Evolutionary conservation across 2,329 filamentous ascomycete species (phyloP).

Genomic region (Fusarium falciforme): DNA sequence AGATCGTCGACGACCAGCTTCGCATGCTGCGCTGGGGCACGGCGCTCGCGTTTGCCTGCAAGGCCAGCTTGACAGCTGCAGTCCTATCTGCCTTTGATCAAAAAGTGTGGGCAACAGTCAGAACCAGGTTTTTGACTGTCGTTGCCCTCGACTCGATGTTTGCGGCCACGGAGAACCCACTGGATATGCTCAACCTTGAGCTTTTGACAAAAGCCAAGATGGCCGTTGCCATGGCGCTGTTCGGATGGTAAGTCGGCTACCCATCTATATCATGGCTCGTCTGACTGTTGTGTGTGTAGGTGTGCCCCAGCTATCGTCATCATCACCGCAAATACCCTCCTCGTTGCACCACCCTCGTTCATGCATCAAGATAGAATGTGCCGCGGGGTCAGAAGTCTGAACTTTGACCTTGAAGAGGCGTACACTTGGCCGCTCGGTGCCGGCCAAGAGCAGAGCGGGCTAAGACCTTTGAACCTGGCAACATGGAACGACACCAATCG

Average conservation of each 20-base stretch:
- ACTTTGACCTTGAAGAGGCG: constrained; percentile 3
- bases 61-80: neutral
- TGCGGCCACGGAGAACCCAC: neutral
- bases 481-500: neutral
- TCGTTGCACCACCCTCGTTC: neutral
- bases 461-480: neutral
- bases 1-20: neutral
- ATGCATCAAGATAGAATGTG: neutral
- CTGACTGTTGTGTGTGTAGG: neutral
- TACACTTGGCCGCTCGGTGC: neutral
- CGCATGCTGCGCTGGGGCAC: constrained; percentile 15
- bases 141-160: constrained; percentile 15
- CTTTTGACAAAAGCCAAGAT: neutral
- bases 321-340: neutral
- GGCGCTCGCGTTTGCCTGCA: constrained; percentile 1
- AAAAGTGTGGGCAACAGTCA: neutral
- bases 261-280: neutral
- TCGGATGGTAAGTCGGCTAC: neutral
- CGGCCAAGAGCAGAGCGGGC: neutral
- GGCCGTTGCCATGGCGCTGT: neutral
- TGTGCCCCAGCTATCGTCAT: constrained; percentile 5
- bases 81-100: neutral
- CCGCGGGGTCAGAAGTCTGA: constrained; percentile 8
- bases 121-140: neutral
- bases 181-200: neutral